Base-by-base conservation (phyloP, 345 rosid genomes). In the Cardamine occulta region DNA sequence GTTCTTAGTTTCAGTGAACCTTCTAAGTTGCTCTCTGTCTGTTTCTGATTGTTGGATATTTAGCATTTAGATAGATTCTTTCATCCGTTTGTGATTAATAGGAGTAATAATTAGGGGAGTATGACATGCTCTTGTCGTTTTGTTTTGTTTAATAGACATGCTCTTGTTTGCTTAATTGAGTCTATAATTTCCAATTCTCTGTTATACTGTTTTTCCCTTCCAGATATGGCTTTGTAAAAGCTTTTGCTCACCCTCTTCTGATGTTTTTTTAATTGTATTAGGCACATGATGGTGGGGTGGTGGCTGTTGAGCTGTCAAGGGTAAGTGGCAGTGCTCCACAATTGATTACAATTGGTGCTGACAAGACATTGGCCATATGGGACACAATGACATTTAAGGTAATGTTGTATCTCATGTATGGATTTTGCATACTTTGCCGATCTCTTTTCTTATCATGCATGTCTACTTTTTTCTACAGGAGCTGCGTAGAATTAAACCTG, bases 251-350 rank as follows among this genome's bases (percentile, higher is more conserved):
- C 45, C 39, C 39, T 66, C 63, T 40, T 37, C 77, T 39, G 72
- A 54, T 49, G 48, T 70, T 59, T 60, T 76, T 31, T 52, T 70
- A 32, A 40, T 55, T 56, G 40, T 79, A 74, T 70, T 55, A 95
- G 99, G 99, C 98, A 68, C 99, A 95, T 81, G 99, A 95, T 89
- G 99, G 99, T 63, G 98, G 99, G 58, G 97, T 95, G 6, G 83
- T 89, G 47, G 94, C 96, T 78, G 84, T 91, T 84, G 99, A 95
- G 82, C 96, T 95, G 66, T 92, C 98, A 73, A 86, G 99, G 81
- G 99, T 95, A 67, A 88, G 86, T 78, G 99, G 98, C 81, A 90
- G 87, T 76, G 85, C 98, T 82, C 99, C 99, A 0, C 99, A 93
- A 54, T 89, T 93, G 68, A 88, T 95, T 76, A 92, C 98, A 40